These are phyloP conservation scores for Phytomonas sp. DNA, from an alignment of 208 protist species.

Conservation along the genomic window DNA sequence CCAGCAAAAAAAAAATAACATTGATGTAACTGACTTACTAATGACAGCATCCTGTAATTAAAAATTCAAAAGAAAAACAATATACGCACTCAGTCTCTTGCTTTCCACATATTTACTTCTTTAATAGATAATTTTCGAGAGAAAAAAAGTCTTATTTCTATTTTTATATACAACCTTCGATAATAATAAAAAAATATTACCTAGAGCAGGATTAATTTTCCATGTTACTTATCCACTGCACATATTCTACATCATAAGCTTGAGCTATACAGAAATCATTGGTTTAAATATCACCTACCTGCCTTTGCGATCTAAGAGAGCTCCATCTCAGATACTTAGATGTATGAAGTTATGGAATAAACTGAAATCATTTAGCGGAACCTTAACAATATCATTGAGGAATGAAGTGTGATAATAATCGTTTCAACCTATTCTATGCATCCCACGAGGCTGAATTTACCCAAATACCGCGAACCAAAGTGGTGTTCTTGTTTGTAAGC, in stretches of 20 bases:
- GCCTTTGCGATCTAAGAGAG: background rate
- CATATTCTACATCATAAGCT: background rate
- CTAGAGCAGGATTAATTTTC: background rate
- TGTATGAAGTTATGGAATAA: background rate
- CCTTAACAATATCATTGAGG: background rate
- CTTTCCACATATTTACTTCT: background rate
- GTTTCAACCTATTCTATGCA: background rate
- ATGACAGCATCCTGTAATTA: background rate
- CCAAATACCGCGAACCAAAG: background rate
- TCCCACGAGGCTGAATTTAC: background rate
- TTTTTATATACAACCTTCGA: background rate
- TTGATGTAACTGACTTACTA: background rate
- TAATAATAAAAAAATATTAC: background rate
- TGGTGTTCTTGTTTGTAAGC: background rate
- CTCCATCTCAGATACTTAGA: background rate
- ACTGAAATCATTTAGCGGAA: background rate
- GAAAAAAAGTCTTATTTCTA: background rate
- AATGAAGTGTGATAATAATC: background rate
- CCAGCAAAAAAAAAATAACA: background rate
- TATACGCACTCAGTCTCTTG: background rate
- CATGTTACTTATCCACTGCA: background rate
- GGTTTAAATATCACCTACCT: background rate
- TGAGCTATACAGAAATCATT: background rate
- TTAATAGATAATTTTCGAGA: background rate
- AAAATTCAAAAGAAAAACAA: background rate